Evolutionary conservation across 2,329 filamentous ascomycete species (phyloP), one percentile per base, ranked within the genome.

Genomic region (Botrytis sinoallii): DNA sequence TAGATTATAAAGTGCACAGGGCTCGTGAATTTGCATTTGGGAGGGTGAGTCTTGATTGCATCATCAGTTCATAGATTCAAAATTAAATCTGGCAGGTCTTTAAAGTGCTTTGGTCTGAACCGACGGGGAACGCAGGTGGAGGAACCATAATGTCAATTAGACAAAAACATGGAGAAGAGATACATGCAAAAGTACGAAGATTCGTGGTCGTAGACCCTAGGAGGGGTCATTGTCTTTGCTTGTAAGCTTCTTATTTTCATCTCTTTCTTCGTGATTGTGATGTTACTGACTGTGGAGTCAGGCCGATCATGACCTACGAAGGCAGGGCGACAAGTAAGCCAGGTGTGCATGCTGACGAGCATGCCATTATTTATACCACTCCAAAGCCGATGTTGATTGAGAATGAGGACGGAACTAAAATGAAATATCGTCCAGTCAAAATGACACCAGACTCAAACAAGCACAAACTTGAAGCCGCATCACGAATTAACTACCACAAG

Each of bases 401-500:
- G 2, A 60, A 69, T 20, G 75, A 76, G 16, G 38, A 63, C 3
- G 29, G 20, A 9, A 73, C 18, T 22, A 7, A 29, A 1, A 69
- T 75, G 16, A 40, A 0, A 9, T 76, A 76, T 70, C 3, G 6
- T 4, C 73, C 75, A 0, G 70, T 80, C 29, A 40, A 35, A 14
- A 68, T 79, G 40, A 32, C 64, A 2, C 25, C 73, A 3, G 42
- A 69, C 0, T 35, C 16, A 7, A 20, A 25, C 0, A 48, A 71
- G 7, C 46, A 79, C 18, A 63, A 70, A 20, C 65, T 80, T 0
- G 73, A 76, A 16, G 0, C 3, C 1, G 57, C 60, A 7, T 80
- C 79, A 8, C 69, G 79, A 16, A 42, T 81, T 10, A 79, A 81
- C 60, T 80, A 79, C 48, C 63, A 71, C 6, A 81, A 81, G 32